Evolutionary conservation across 2,329 filamentous ascomycete species (phyloP).

Genomic region (Trichophyton rubrum): DNA sequence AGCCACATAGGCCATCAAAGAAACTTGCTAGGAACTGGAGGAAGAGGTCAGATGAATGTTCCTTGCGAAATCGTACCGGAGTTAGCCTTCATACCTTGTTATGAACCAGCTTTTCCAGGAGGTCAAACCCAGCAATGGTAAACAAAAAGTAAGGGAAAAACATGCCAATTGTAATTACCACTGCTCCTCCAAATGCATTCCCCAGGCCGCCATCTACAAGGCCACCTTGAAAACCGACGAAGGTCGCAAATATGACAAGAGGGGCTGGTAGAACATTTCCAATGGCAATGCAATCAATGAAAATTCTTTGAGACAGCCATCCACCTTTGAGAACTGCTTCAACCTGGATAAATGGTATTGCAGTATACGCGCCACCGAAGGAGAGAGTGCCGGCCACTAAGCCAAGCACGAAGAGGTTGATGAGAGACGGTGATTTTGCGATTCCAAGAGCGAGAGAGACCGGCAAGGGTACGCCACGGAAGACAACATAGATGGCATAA

Average conservation of each 20-base stretch:
- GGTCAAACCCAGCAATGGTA: background rate
- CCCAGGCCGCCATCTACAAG: background rate
- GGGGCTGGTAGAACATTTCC: constrained; percentile 1
- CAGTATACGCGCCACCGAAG: background rate
- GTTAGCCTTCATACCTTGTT: background rate
- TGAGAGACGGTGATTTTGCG: background rate
- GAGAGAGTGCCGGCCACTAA: background rate
- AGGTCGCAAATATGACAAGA: constrained; percentile 2
- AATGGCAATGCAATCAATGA: background rate
- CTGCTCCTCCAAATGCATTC: background rate
- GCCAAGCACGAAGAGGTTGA: background rate
- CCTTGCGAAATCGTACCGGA: background rate
- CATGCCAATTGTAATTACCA: background rate
- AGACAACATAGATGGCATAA: background rate
- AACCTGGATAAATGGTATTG: constrained; percentile 1
- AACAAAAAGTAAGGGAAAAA: background rate
- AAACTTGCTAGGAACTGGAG: background rate
- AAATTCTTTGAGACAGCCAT: background rate
- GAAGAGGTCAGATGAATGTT: background rate
- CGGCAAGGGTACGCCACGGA: background rate
- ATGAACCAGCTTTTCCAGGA: background rate
- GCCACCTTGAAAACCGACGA: background rate
- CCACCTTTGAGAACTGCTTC: background rate
- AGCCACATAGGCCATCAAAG: background rate
- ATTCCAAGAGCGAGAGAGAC: background rate